Evolutionary conservation across 805 yeast species (phyloP).

Genomic region (Lachancea kluyveri): DNA sequence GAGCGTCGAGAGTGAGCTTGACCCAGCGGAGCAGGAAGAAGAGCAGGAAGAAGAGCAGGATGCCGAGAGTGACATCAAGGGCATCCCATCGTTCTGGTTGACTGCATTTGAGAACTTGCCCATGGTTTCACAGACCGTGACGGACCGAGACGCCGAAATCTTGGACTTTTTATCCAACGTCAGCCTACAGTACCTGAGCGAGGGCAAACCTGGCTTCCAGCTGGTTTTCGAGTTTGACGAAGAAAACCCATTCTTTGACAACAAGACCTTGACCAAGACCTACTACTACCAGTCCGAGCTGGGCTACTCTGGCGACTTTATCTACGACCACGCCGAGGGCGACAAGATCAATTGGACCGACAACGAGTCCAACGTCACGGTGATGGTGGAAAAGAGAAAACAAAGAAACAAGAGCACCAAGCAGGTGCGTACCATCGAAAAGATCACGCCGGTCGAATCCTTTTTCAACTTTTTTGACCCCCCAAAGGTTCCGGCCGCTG

Average conservation of each 20-base stretch:
- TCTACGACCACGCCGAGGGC: slow-evolving; percentile 96
- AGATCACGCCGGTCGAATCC: slow-evolving; percentile 88
- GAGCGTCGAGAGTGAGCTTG: slow-evolving; percentile 53
- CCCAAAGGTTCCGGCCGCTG: slow-evolving; percentile 58
- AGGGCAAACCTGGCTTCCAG: slow-evolving; percentile 70
- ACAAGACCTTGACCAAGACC: slow-evolving; percentile 69
- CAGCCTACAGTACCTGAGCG: slow-evolving; percentile 67
- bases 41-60: slow-evolving; percentile 41
- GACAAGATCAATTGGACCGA: slow-evolving; percentile 72
- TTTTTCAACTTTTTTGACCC: slow-evolving; percentile 96
- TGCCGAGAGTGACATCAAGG: slow-evolving; percentile 44
- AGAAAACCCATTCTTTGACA: slow-evolving; percentile 69
- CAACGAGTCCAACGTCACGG: slow-evolving; percentile 76
- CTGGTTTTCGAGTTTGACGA: slow-evolving; percentile 72
- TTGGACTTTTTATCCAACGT: slow-evolving; percentile 63
- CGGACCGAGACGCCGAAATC: slow-evolving; percentile 86
- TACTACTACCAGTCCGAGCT: slow-evolving; percentile 91
- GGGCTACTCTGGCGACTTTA: slow-evolving; percentile 92
- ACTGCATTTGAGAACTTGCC: slow-evolving; percentile 87
- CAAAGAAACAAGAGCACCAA: slow-evolving; percentile 96
- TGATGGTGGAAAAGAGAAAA: slow-evolving; percentile 85
- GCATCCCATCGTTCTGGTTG: slow-evolving; percentile 94
- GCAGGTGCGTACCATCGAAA: slow-evolving; percentile 93
- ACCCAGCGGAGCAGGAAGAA: slow-evolving; percentile 37
- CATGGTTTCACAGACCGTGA: slow-evolving; percentile 73